Evolutionary conservation across 768 basidiomycete genomes (phyloP), one percentile per base, ranked within the genome.

Genomic region (Amanita inopinata): DNA sequence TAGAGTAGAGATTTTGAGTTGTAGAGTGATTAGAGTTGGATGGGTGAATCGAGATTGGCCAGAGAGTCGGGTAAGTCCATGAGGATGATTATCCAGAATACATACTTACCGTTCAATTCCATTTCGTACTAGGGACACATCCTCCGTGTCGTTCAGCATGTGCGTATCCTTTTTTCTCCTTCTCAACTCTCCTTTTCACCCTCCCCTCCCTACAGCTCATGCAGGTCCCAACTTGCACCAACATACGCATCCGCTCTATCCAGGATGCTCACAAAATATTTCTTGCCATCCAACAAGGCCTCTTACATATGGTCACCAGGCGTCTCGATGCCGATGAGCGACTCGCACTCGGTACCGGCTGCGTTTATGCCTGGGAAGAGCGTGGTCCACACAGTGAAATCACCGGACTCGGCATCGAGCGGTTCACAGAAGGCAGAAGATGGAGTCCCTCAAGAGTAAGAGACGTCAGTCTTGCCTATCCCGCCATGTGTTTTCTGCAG

Each of bases 401-500:
- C 10, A 83, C 80, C 2, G 83, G 84, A 10, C 69, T 85, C 23
- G 82, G 83, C 22, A 89, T 89, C 55, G 87, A 89, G 55, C 73
- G 86, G 20, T 89, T 86, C 61, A 89, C 86, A 3, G 86, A 89
- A 57, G 86, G 86, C 17, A 71, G 80, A 53, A 71, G 80, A 49
- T 89, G 86, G 86, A 83, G 81, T 31, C 79, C 86, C 30, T 86
- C 83, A 37, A 76, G 86, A 43, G 84, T 89, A 45, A 74, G 86
- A 59, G 86, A 89, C 59, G 84, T 83, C 54, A 47, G 79, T 54
- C 28, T 40, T 44, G 46, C 40, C 39, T 43, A 37, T 39, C 12
- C 22, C 43, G 46, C 33, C 14, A 12, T 12, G 19, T 28, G 15
- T 20, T 32, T 35, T 48, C 25, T 33, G 18, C 38, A 31, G 33